A percentile compares a stretch with the other conserved stretches of the same genome.
These are phyloP conservation scores for Paraglomus brasilianum DNA, from an alignment of 192 early-diverging fungal genomes.

Conservation along the genomic window DNA sequence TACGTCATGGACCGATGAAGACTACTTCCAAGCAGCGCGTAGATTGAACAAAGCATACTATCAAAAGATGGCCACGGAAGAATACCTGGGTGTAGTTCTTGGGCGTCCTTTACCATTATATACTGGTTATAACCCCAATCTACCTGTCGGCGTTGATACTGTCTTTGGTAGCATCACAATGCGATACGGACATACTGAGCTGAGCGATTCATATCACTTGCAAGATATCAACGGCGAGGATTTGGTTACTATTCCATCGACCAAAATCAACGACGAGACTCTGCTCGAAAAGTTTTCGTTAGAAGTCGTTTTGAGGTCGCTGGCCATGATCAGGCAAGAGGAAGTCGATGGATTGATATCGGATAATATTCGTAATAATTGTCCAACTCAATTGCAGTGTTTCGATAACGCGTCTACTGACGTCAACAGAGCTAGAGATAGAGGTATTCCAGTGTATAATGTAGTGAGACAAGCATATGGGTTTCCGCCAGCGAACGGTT, in stretches of 20 bases:
- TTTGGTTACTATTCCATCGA: neutral
- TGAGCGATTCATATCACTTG: slow-evolving; percentile 18
- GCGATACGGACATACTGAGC: slow-evolving; percentile 3
- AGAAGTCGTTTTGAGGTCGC: slow-evolving; percentile 9
- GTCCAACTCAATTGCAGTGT: neutral
- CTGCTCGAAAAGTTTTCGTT: slow-evolving; percentile 16
- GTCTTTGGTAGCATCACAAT: slow-evolving; percentile 3
- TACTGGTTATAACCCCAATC: neutral
- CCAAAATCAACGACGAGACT: neutral
- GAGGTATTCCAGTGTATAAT: slow-evolving; percentile 28
- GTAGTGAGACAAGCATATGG: slow-evolving; percentile 3
- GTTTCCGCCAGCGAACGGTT: neutral
- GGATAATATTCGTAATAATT: slow-evolving; percentile 2
- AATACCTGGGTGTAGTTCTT: slow-evolving; percentile 8
- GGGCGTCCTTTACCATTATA: neutral
- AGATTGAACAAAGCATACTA: slow-evolving; percentile 1
- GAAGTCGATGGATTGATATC: slow-evolving; percentile 26
- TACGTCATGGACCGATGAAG: slow-evolving; percentile 6
- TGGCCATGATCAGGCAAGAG: slow-evolving; percentile 24
- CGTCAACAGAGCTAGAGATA: slow-evolving; percentile 8
- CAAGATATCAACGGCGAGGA: slow-evolving; percentile 18
- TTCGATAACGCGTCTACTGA: slow-evolving; percentile 13
- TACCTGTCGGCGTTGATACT: neutral
- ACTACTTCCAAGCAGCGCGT: slow-evolving; percentile 13
- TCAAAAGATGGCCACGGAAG: slow-evolving; percentile 4